phyloP scores from a whole-genome alignment of 1,284 basidiomycete species.

The Retiboletus flavoniger region DNA sequence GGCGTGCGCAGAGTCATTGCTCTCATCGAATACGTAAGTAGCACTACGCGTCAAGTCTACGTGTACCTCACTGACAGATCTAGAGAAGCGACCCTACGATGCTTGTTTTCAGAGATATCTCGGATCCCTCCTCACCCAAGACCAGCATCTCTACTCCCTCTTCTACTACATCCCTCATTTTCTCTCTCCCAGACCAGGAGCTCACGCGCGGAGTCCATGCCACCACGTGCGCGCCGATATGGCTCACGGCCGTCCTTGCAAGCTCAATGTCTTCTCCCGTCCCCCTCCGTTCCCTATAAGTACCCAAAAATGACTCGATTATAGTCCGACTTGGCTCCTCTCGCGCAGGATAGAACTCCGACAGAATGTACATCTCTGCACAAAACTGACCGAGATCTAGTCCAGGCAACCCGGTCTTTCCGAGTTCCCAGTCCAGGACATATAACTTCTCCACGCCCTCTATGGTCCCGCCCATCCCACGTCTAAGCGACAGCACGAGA shows the following conservation, averaged over 20 bases:
- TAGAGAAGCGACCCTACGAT: slow-evolving; percentile 31
- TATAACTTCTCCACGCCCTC: slow-evolving; percentile 40
- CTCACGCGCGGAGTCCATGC: slow-evolving; percentile 42
- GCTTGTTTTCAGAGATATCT: slow-evolving; percentile 32
- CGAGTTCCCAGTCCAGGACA: slow-evolving; percentile 61
- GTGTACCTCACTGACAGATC: slow-evolving; percentile 5
- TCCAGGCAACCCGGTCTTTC: slow-evolving; percentile 50
- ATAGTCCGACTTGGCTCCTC: slow-evolving; percentile 33
- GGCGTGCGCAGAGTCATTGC: not conserved
- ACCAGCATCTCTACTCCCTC: slow-evolving; percentile 48
- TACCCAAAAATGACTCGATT: slow-evolving; percentile 42
- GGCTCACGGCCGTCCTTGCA: slow-evolving; percentile 37
- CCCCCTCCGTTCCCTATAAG: slow-evolving; percentile 38
- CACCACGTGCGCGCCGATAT: slow-evolving; percentile 52
- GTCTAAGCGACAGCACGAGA: slow-evolving; percentile 41
- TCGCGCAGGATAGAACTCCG: slow-evolving; percentile 43
- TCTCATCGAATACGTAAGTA: no score
- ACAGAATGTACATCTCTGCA: slow-evolving; percentile 52
- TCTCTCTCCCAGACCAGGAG: slow-evolving; percentile 46
- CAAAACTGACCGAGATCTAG: slow-evolving; percentile 60
- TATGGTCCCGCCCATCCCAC: slow-evolving; percentile 20
- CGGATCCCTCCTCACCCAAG: slow-evolving; percentile 35
- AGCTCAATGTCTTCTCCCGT: slow-evolving; percentile 20
- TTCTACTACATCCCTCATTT: slow-evolving; percentile 45
- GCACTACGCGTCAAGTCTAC: not conserved